Evolutionary conservation across 108 stramenopile species (phyloP).

Genomic region (Nitzschia sp.): DNA sequence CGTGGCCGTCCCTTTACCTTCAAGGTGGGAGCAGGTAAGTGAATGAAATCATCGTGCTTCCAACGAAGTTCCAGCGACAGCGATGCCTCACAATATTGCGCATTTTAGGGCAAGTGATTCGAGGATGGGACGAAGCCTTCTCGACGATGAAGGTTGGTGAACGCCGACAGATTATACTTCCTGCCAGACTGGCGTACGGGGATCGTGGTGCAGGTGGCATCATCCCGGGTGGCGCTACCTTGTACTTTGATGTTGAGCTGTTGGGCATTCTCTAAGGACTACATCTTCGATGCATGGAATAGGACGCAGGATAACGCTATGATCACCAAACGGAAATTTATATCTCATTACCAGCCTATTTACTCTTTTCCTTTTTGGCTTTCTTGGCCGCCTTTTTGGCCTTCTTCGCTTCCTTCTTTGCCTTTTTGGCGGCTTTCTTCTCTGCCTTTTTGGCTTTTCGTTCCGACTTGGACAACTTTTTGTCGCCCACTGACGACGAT

Average conservation of each 20-base stretch:
- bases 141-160: slow-evolving; percentile 93
- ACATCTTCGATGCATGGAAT: neutral
- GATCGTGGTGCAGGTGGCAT: slow-evolving; percentile 87
- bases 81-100: too few relatives aligned
- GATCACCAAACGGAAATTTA: too few relatives aligned
- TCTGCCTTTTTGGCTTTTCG: slow-evolving; percentile 24
- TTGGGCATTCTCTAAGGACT: slow-evolving; percentile 24
- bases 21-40: slow-evolving; percentile 80
- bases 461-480: slow-evolving; percentile 11
- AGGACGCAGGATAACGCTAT: too few relatives aligned
- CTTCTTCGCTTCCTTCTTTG: slow-evolving; percentile 33
- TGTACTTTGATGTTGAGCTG: slow-evolving; percentile 95
- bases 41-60: slow-evolving; percentile 94
- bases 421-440: slow-evolving; percentile 31
- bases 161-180: slow-evolving; percentile 82
- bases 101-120: slow-evolving; percentile 15
- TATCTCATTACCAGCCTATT: too few relatives aligned
- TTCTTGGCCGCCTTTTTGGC: slow-evolving; percentile 17
- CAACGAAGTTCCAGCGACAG: slow-evolving; percentile 36
- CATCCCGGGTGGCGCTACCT: slow-evolving; percentile 90
- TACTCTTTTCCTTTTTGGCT: slow-evolving; percentile 10
- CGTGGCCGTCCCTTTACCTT: slow-evolving; percentile 93
- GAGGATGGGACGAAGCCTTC: slow-evolving; percentile 44
- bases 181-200: slow-evolving; percentile 88
- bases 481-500: slow-evolving; percentile 6